These are phyloP conservation scores for Rhodotorula sp. DNA, from an alignment of 1,284 basidiomycete genomes.

Conservation along the genomic window DNA sequence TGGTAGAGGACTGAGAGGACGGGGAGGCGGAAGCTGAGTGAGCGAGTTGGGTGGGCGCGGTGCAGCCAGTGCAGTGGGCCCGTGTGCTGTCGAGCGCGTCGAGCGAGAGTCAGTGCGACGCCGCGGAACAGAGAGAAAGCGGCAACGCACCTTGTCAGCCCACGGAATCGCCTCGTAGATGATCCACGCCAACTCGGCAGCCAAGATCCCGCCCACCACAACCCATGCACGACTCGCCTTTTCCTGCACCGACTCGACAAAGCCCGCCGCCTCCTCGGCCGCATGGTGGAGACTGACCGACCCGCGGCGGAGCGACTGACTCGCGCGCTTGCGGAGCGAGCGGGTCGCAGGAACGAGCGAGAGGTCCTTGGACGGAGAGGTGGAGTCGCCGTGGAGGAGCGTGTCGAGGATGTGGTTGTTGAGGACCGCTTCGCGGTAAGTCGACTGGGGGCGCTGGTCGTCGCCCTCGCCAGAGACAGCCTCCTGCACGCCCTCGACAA, in stretches of 20 bases:
- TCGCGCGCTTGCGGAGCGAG: not conserved
- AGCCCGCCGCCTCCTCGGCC: conserved; percentile 6
- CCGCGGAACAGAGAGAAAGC: not conserved
- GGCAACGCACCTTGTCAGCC: conserved; percentile 17
- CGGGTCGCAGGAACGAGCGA: conserved; percentile 17
- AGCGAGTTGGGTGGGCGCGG: not conserved
- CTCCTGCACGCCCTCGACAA: not conserved
- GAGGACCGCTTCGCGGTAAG: conserved; percentile 19
- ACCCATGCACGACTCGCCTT: conserved; percentile 22
- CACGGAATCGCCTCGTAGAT: conserved; percentile 26
- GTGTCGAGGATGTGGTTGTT: conserved; percentile 23
- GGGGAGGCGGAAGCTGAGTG: conserved; percentile 19
- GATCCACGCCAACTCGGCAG: conserved; percentile 25
- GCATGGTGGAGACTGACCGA: conserved; percentile 13
- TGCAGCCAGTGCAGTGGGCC: conserved; percentile 25
- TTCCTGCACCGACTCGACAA: conserved; percentile 24
- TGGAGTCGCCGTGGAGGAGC: conserved; percentile 11
- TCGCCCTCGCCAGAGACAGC: not conserved
- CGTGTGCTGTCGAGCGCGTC: conserved; percentile 7
- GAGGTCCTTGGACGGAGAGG: not conserved
- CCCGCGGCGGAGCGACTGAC: conserved; percentile 4
- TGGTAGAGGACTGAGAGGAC: conserved; percentile 30
- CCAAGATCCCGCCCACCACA: conserved; percentile 17
- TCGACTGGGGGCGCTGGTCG: not conserved
- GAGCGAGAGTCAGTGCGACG: not conserved